Evolutionary conservation across 1,284 basidiomycete species (phyloP).

Genomic region (Schizophyllum commune): DNA sequence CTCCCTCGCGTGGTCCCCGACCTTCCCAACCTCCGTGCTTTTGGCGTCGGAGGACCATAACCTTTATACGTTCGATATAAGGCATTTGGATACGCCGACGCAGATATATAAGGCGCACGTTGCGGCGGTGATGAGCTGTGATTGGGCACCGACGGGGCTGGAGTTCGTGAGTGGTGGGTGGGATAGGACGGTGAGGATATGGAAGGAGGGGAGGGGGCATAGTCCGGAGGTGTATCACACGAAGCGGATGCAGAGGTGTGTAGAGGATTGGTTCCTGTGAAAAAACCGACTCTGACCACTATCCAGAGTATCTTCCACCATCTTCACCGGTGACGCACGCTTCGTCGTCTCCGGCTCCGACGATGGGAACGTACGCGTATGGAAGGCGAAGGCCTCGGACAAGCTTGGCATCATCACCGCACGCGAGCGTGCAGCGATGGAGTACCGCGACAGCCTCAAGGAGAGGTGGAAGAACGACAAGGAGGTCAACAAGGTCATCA

Average conservation of each 20-base stretch:
- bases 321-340: slow-evolving; percentile 86
- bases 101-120: slow-evolving; percentile 98
- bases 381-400: slow-evolving; percentile 93
- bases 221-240: slow-evolving; percentile 93
- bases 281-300: slow-evolving; percentile 19
- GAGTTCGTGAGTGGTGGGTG: slow-evolving; percentile 96
- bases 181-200: slow-evolving; percentile 92
- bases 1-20: slow-evolving; percentile 91
- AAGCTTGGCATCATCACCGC: slow-evolving; percentile 89
- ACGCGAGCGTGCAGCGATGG: slow-evolving; percentile 88
- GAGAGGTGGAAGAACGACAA: slow-evolving; percentile 85
- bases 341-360: slow-evolving; percentile 94
- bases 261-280: neutral
- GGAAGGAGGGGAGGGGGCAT: slow-evolving; percentile 83
- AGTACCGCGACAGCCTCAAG: slow-evolving; percentile 87
- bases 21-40: slow-evolving; percentile 86
- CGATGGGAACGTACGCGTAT: slow-evolving; percentile 94
- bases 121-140: slow-evolving; percentile 89
- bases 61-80: slow-evolving; percentile 96
- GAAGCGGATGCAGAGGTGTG: slow-evolving; percentile 95
- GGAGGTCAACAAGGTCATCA: slow-evolving; percentile 76
- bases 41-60: slow-evolving; percentile 98
- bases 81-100: slow-evolving; percentile 75
- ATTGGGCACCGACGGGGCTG: slow-evolving; percentile 93
- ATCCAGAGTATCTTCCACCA: slow-evolving; percentile 58